phyloP scores from a whole-genome alignment of 352 stramenopile species.

The Globisporangium viniferum region DNA sequence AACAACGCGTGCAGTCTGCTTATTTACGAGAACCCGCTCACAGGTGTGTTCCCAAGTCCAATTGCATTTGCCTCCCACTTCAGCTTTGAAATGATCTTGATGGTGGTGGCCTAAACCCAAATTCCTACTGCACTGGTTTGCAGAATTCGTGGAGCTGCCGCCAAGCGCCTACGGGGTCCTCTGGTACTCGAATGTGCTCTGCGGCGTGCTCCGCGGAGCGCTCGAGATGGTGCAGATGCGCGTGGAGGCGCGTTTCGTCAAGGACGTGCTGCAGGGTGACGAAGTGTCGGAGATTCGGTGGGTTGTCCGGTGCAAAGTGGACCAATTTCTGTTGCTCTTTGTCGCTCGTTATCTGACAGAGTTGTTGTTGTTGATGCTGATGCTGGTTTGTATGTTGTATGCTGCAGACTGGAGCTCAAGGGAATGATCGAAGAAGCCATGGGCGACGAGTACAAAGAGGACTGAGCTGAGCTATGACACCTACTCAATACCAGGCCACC shows the following conservation, averaged over 20 bases:
- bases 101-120: not conserved
- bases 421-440: slow-evolving; percentile 89
- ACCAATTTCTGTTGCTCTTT: not conserved
- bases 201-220: slow-evolving; percentile 93
- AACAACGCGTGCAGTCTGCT: slow-evolving; percentile 89
- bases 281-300: slow-evolving; percentile 85
- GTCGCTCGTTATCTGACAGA: not conserved
- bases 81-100: too few species aligned
- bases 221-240: slow-evolving; percentile 95
- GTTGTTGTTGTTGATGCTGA: not conserved
- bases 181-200: slow-evolving; percentile 97
- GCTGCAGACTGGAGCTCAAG: slow-evolving; percentile 71
- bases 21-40: slow-evolving; percentile 96
- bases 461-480: slow-evolving; percentile 28
- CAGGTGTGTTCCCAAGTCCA: slow-evolving; percentile 27
- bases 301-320: not conserved
- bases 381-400: not conserved
- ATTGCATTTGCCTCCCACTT: too few species aligned
- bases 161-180: slow-evolving; percentile 86
- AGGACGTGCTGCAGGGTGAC: slow-evolving; percentile 83
- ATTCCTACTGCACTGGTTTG: slow-evolving; percentile 1
- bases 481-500: not conserved
- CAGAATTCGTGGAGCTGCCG: slow-evolving; percentile 90
- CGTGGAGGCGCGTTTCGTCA: slow-evolving; percentile 81
- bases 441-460: slow-evolving; percentile 88